Evolutionary conservation across 2,329 filamentous ascomycete genomes (phyloP), one percentile per base, ranked within the genome.

Genomic region (Ophiostoma fasciatum): DNA sequence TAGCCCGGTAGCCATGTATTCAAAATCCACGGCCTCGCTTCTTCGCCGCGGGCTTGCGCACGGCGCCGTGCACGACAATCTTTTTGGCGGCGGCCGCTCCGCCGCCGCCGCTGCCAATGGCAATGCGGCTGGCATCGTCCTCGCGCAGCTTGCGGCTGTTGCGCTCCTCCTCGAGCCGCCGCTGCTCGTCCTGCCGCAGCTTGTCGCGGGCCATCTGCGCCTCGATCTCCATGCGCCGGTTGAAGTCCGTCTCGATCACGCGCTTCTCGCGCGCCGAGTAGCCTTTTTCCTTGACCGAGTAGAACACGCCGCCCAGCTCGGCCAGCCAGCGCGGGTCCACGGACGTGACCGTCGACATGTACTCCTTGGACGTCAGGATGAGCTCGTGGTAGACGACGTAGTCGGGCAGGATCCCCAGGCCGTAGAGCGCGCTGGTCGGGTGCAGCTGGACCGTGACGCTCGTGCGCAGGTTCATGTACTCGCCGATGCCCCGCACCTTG

Each of bases 361-460:
- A 98, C 54, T 96, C 90, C 54, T 94, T 94, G 39, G 78, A 83
- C 0, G 90, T 98, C 42, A 98, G 73, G 48, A 98, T 94, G 40
- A 98, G 72, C 58, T 98, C 90, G 63, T 98, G 90, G 58, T 98
- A 98, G 28, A 98, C 77, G 35, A 98, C 84, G 51, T 96, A 96
- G 53, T 98, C 90, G 1, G 92, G 90, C 18, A 94, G 72, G 56
- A 94, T 92, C 4, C 90, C 90, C 1, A 85, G 68, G 18, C 90
- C 90, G 53, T 94, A 96, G 1, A 98, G 69, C 2, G 90, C 84
- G 44, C 78, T 87, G 0, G 90, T 98, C 2, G 90, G 90, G 54
- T 98, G 92, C 21, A 98, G 67, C 54, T 94, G 85, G 37, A 98
- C 83, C 2, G 82, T 87, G 4, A 98, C 85, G 50, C 82, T 90